A percentile compares a stretch with the other conserved stretches of the same genome.
Conservation (phyloP, 106 monocot species). For the Dendrobium chrysotoxum region DNA sequence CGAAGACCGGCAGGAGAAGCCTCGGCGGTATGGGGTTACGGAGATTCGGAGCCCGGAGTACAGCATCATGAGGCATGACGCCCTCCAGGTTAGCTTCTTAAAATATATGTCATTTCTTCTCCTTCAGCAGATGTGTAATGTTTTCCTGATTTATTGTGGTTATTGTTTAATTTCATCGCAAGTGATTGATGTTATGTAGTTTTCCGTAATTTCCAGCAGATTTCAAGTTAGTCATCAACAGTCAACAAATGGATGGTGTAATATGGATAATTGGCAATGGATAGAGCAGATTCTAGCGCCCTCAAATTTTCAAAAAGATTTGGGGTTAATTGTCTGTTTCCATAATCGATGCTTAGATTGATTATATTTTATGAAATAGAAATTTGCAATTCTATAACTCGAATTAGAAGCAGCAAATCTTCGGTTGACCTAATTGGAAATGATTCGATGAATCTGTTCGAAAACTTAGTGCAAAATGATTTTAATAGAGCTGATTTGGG, state of each 20-base stretch:
- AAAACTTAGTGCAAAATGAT: not conserved
- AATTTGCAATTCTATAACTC: not conserved
- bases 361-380: not conserved
- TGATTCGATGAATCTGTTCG: not conserved
- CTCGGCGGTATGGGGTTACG: slow-evolving; percentile 65
- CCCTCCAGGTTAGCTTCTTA: slow-evolving; percentile 38
- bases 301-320: not conserved
- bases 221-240: not conserved
- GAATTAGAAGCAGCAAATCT: not conserved
- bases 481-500: not conserved
- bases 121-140: not conserved
- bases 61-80: slow-evolving; percentile 36
- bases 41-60: slow-evolving; percentile 70
- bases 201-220: not conserved
- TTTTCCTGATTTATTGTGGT: not conserved
- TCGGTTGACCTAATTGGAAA: not conserved
- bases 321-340: not conserved
- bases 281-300: not conserved
- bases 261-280: not conserved
- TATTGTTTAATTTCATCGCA: not conserved
- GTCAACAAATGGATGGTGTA: not conserved
- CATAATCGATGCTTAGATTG: not conserved
- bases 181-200: not conserved
- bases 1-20: slow-evolving; percentile 85
- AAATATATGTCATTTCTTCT: not conserved